A percentile compares a stretch with the other conserved stretches of the same genome.
These are phyloP conservation scores for Blastosporella zonata DNA, from an alignment of 1,284 basidiomycete genomes.

Conservation along the genomic window DNA sequence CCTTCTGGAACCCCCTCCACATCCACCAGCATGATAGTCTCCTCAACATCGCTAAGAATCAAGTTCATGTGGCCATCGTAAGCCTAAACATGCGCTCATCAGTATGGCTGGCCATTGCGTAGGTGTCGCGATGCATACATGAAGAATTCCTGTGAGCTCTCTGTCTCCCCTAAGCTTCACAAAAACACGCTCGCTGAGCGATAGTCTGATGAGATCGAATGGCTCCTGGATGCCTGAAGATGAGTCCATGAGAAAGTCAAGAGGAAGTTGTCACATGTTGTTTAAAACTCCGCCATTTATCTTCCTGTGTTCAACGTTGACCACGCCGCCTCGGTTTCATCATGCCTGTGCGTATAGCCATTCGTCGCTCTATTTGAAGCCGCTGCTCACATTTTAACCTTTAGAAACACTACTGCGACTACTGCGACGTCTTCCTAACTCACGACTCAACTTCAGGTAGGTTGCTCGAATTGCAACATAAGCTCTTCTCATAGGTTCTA, in stretches of 20 bases:
- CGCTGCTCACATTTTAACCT: constrained; percentile 9
- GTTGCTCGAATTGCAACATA: constrained; percentile 20
- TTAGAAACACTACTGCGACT: constrained; percentile 89
- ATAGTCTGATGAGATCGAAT: constrained; percentile 96
- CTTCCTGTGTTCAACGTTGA: constrained; percentile 14
- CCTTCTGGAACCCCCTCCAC: constrained; percentile 54
- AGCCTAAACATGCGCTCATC: constrained; percentile 53
- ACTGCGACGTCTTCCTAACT: constrained; percentile 88
- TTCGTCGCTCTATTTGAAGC: constrained; percentile 5
- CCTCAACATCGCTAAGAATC: constrained; percentile 96
- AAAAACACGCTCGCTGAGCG: constrained; percentile 93
- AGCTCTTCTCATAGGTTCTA: constrained; percentile 17
- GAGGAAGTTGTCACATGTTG: constrained; percentile 22
- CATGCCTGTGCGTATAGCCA: constrained; percentile 49
- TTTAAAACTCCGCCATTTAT: constrained; percentile 26
- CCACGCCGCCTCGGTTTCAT: constrained; percentile 17
- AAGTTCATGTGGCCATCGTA: constrained; percentile 99
- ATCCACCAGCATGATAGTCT: constrained; percentile 92
- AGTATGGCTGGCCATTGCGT: constrained; percentile 9
- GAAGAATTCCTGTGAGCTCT: constrained; percentile 88
- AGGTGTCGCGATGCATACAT: constrained; percentile 54
- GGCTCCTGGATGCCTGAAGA: constrained; percentile 87
- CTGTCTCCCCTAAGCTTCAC: constrained; percentile 96
- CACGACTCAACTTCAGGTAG: constrained; percentile 86
- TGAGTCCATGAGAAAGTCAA: constrained; percentile 55